phyloP scores from a whole-genome alignment of 2,329 filamentous ascomycete species.

The Colletotrichum brevisporum region DNA sequence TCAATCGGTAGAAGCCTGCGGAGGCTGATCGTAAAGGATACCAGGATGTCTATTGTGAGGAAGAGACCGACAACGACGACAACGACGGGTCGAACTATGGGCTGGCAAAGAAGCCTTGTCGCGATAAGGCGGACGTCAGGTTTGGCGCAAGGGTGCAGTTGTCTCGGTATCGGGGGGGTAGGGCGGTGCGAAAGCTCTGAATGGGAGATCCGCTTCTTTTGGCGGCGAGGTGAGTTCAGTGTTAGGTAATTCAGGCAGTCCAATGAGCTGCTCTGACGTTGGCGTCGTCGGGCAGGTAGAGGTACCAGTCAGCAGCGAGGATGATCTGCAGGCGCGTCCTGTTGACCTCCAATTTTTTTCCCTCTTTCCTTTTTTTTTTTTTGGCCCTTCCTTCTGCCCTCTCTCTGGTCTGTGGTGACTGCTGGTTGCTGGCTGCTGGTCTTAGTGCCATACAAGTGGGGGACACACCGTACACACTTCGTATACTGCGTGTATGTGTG shows the following conservation, averaged over 20 bases:
- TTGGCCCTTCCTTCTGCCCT: background rate
- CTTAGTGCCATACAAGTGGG: background rate
- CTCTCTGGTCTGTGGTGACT: background rate
- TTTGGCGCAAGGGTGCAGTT: slow-evolving; percentile 38
- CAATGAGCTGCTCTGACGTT: slow-evolving; percentile 11
- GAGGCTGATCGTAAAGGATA: slow-evolving; percentile 34
- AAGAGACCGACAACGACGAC: slow-evolving; percentile 27
- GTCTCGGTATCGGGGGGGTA: slow-evolving; percentile 28
- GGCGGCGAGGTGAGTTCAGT: slow-evolving; percentile 28
- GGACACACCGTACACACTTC: slow-evolving; percentile 8
- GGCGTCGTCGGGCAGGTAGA: slow-evolving; percentile 12
- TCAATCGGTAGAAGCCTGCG: slow-evolving; percentile 34
- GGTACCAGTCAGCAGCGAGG: slow-evolving; percentile 27
- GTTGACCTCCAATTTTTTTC: no score
- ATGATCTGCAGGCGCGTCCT: slow-evolving; percentile 8
- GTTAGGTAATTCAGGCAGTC: slow-evolving; percentile 34
- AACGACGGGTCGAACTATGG: slow-evolving; percentile 24
- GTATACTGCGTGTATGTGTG: background rate
- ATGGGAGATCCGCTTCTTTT: slow-evolving; percentile 37
- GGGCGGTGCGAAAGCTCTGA: slow-evolving; percentile 35
- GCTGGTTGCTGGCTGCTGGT: background rate
- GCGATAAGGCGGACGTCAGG: slow-evolving; percentile 31
- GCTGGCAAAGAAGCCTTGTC: slow-evolving; percentile 38
- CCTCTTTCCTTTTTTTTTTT: slow-evolving; percentile 15
- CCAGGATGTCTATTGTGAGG: slow-evolving; percentile 34